Evolutionary conservation across 1,284 basidiomycete species (phyloP), one percentile per base, ranked within the genome.

Genomic region (Leccinum fuscescens): DNA sequence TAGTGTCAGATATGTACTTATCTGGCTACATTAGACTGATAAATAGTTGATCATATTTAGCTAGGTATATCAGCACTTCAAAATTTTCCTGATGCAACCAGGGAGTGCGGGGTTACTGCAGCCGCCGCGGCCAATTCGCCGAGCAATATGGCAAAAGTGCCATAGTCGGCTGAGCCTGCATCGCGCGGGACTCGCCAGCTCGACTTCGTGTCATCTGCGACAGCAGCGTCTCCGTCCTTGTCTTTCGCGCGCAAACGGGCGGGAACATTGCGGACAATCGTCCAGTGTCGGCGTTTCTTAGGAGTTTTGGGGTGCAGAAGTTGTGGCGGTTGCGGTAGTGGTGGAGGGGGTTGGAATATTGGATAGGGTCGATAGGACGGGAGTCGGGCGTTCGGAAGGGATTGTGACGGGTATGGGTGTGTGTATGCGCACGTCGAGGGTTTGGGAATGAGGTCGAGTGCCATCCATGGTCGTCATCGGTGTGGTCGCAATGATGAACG

Each of bases 201-300:
- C 8, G 58, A 27, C 31, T 62, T 64, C 29, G 56, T 5, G 2
- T 74, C 72, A 9, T 70, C 62, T 35, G 73, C 72, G 1, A 72
- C 72, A 1, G 48, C 11, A 20, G 74, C 74, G 7, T 84, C 84
- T 1, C 84, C 81, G 1, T 84, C 84, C 46, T 74, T 78, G 8
- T 86, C 85, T 65, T 82, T 86, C 27, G 72, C 76, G 57, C 81
- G 85, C 15, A 74, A 74, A 17, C 86, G 82, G 4, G 68, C 61
- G 2, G 77, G 67, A 0, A 72, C 69, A 27, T 73, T 76, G 27
- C 79, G 77, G 11, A 68, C 65, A 52, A 82, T 69, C 5, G 74
- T 73, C 81, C 80, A 82, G 58, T 82, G 77, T 12, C 65, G 62
- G 2, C 71, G 70, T 44, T 66, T 74, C 50, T 67, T 67, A 14